Percentiles rank a stretch among this genome's conserved stretches.
phyloP scores from a whole-genome alignment of 129 eudicot genomes.

The Gnaphalium uliginosum region DNA sequence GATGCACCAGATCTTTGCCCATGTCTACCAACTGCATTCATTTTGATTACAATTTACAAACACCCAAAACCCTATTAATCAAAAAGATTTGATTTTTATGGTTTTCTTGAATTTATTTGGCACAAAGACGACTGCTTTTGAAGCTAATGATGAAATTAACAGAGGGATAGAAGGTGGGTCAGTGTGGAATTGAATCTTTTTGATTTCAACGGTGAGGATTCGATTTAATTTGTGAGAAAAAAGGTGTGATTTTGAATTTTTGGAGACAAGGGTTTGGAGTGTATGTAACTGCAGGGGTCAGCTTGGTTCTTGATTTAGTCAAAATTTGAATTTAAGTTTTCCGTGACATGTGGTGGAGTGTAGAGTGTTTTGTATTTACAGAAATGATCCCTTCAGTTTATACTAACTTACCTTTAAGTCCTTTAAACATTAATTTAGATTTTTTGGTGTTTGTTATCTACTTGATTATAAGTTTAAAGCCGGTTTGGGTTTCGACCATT shows the following conservation, averaged over 20 bases:
- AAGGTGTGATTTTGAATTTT: slow-evolving; percentile 31
- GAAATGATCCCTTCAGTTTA: neutral
- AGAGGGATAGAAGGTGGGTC: neutral
- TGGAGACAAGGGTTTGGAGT: slow-evolving; percentile 26
- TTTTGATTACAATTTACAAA: slow-evolving; percentile 24
- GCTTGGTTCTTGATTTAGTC: slow-evolving; percentile 31
- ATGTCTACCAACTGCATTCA: slow-evolving; percentile 77
- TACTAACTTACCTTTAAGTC: neutral
- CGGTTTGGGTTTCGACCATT: no score
- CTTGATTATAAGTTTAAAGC: no score
- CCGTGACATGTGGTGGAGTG: slow-evolving; percentile 33
- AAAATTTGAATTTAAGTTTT: slow-evolving; percentile 38
- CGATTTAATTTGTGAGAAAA: slow-evolving; percentile 11
- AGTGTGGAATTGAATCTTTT: slow-evolving; percentile 16
- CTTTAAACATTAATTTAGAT: neutral
- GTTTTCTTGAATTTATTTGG: slow-evolving; percentile 11
- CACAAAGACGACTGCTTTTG: neutral
- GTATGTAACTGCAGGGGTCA: slow-evolving; percentile 30
- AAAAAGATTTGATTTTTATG: neutral
- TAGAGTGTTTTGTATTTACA: neutral
- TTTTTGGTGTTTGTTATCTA: no score
- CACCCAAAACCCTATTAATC: neutral
- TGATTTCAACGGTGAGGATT: slow-evolving; percentile 11
- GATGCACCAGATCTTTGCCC: slow-evolving; percentile 79
- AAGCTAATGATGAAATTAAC: neutral